Base-by-base conservation (phyloP, 2,329 filamentous ascomycete species). In the Cercospora citrullina region DNA sequence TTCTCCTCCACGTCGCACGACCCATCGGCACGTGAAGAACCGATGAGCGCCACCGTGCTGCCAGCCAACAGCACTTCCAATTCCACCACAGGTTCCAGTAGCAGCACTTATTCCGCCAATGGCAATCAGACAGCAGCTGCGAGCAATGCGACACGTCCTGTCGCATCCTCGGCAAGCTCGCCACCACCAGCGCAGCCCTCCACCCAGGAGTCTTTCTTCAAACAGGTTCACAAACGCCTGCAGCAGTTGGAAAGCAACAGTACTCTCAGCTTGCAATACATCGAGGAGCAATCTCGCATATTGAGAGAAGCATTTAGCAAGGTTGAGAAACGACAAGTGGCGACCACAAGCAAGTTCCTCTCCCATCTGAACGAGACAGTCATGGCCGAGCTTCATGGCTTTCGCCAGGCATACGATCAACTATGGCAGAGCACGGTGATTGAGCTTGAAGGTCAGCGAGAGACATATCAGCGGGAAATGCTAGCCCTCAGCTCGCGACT, bases 171-270 rank as follows among this genome's bases (percentile, higher is more conserved):
- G 4, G 26, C 60, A 33, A 71, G 66, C 58, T 63, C 70, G 16
- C 68, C 69, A 81, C 83, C 8, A 75, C 84, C 51, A 80, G 82
- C 28, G 80, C 86, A 72, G 81, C 94, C 94, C 2, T 93, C 94
- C 0, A 95, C 96, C 0, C 95, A 99, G 79, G 95, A 99, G 78
- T 95, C 92, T 1, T 98, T 99, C 80, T 99, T 97, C 86, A 98
- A 98, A 79, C 92, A 93, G 4, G 90, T 98, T 8, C 93, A 94
- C 71, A 98, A 98, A 79, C 91, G 95, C 1, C 85, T 99, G 4
- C 92, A 94, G 72, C 89, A 94, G 74, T 88, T 98, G 7, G 95
- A 99, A 79, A 88, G 92, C 16, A 99, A 98, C 78, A 93, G 94
- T 10, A 96, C 94, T 0, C 84, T 98, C 10, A 97, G 94, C 0